Conservation (phyloP, 495 filamentous ascomycete genomes). For the Chaetomidium leptoderma region DNA sequence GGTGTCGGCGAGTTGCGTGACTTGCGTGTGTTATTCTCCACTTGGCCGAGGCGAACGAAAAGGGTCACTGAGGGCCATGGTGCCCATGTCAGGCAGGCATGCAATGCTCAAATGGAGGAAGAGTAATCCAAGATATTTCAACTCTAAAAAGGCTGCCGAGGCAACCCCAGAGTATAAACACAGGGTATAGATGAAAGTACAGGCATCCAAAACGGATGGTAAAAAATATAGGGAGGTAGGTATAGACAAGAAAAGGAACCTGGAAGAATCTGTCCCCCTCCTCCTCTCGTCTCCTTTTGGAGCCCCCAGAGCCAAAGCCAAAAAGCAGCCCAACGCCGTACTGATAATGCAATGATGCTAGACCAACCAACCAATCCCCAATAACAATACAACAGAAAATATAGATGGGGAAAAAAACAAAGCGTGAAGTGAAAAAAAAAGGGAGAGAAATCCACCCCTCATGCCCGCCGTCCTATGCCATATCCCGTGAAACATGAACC, state of each 20-base stretch:
- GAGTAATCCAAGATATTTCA: too few species aligned
- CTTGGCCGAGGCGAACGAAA: neutral
- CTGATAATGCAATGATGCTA: constrained; percentile 9
- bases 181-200: constrained; percentile 5
- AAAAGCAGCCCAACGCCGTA: constrained; percentile 1
- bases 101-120: too few species aligned
- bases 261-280: neutral
- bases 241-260: constrained; percentile 6
- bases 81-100: too few species aligned
- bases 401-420: neutral
- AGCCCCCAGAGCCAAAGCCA: neutral
- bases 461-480: neutral
- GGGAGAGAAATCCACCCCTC: neutral
- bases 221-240: too few species aligned
- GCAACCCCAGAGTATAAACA: neutral
- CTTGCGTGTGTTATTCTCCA: neutral
- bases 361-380: neutral
- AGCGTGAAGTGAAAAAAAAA: neutral
- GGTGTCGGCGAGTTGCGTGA: too few species aligned
- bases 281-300: neutral
- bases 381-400: neutral
- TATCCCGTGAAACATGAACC: neutral
- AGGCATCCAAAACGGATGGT: neutral
- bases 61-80: too few species aligned
- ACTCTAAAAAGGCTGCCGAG: neutral